Percentiles rank a stretch among this genome's conserved stretches.
These are phyloP conservation scores for Colletotrichum orchidophilum DNA, from an alignment of 2,329 filamentous ascomycete species.

Conservation along the genomic window DNA sequence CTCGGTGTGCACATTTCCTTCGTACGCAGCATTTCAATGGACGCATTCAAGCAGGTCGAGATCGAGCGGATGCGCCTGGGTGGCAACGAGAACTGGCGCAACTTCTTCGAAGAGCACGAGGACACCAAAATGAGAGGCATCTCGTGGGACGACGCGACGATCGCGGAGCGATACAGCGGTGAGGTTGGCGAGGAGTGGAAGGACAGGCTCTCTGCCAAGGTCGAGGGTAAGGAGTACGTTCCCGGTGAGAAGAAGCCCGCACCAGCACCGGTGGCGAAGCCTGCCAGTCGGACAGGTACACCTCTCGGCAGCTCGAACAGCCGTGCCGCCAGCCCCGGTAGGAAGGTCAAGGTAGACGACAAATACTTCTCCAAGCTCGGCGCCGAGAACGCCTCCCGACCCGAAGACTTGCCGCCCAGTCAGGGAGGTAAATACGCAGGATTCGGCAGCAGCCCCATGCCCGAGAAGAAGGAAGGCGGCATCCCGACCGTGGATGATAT, in stretches of 20 bases:
- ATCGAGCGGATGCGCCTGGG: constrained; percentile 94
- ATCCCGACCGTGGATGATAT: constrained; percentile 85
- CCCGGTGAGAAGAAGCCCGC: constrained; percentile 69
- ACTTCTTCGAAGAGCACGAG: constrained; percentile 82
- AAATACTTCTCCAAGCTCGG: constrained; percentile 90
- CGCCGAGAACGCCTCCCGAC: constrained; percentile 79
- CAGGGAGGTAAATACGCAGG: constrained; percentile 94
- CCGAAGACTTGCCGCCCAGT: constrained; percentile 80
- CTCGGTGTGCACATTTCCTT: constrained; percentile 99
- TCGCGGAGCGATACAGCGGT: constrained; percentile 88
- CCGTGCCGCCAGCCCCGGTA: constrained; percentile 52
- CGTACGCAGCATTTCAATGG: constrained; percentile 97
- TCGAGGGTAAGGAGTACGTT: constrained; percentile 88
- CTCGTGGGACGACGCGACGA: constrained; percentile 86
- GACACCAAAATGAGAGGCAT: constrained; percentile 73
- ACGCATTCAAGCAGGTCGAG: constrained; percentile 93
- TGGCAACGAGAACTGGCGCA: constrained; percentile 87
- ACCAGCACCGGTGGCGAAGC: constrained; percentile 43
- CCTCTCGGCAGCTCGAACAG: constrained; percentile 51
- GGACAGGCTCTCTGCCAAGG: constrained; percentile 85
- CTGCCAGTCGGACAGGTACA: constrained; percentile 50
- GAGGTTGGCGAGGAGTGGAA: constrained; percentile 96
- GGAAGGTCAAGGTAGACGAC: constrained; percentile 77
- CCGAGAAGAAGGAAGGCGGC: constrained; percentile 53
- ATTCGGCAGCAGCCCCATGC: constrained; percentile 81